Conservation (phyloP, 805 yeast genomes). For the Monosporozyma yasuniensis region DNA sequence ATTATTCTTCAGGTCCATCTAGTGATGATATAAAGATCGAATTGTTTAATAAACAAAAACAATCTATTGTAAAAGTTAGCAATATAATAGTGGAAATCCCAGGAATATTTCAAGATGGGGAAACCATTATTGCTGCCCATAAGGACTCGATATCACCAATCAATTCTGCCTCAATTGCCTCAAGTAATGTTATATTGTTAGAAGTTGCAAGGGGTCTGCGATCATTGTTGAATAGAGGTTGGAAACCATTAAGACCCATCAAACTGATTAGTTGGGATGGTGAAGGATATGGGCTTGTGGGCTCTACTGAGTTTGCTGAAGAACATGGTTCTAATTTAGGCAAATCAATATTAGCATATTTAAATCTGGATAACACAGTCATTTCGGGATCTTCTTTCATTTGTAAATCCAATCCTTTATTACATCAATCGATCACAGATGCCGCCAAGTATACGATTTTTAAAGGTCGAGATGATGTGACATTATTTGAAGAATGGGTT, state of each 20-base stretch:
- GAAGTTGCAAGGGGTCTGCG: slow-evolving; percentile 47
- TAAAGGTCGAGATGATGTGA: slow-evolving; percentile 30
- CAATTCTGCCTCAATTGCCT: slow-evolving; percentile 44
- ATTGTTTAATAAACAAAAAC: slow-evolving; percentile 36
- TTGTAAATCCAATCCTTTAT: slow-evolving; percentile 48
- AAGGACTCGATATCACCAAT: slow-evolving; percentile 44
- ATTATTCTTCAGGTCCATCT: slow-evolving; percentile 43
- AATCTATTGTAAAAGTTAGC: slow-evolving; percentile 36
- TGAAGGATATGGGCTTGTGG: slow-evolving; percentile 62
- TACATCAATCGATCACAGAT: slow-evolving; percentile 37
- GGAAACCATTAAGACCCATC: slow-evolving; percentile 68
- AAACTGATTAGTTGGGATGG: slow-evolving; percentile 76
- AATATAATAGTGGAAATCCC: slow-evolving; percentile 48
- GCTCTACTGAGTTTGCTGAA: slow-evolving; percentile 74
- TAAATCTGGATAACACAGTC: slow-evolving; percentile 39
- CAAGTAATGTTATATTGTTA: slow-evolving; percentile 41
- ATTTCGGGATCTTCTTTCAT: slow-evolving; percentile 43
- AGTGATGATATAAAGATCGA: slow-evolving; percentile 23
- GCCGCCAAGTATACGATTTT: slow-evolving; percentile 41
- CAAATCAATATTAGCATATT: slow-evolving; percentile 45
- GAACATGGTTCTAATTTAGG: slow-evolving; percentile 39
- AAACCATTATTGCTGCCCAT: slow-evolving; percentile 46
- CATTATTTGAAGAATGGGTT: slow-evolving; percentile 44
- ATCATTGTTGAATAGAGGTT: slow-evolving; percentile 39
- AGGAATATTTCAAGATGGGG: slow-evolving; percentile 46